Percentiles rank a stretch among this genome's conserved stretches.
phyloP scores from a whole-genome alignment of 2,329 filamentous ascomycete genomes.

The Metarhizium humberi region DNA sequence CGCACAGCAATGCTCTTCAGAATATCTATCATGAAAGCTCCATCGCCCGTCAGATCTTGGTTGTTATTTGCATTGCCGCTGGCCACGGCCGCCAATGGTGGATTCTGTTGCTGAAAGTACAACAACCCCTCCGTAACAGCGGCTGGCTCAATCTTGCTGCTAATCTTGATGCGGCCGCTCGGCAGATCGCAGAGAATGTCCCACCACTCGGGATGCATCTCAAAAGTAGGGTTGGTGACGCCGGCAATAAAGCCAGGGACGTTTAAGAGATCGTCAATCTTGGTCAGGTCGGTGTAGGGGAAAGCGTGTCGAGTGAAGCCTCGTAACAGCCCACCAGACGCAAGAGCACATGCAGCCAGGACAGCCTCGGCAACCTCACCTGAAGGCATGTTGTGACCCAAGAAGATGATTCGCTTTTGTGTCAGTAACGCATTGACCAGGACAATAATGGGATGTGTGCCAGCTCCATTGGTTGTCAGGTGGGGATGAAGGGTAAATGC shows the following conservation, averaged over 20 bases:
- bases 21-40: slow-evolving; percentile 80
- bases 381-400: slow-evolving; percentile 90
- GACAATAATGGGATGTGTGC: slow-evolving; percentile 90
- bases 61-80: slow-evolving; percentile 30
- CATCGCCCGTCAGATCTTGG: slow-evolving; percentile 74
- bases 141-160: slow-evolving; percentile 72
- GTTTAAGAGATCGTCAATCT: slow-evolving; percentile 91
- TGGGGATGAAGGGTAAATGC: slow-evolving; percentile 83
- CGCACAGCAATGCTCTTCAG: slow-evolving; percentile 74
- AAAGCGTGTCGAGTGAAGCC: slow-evolving; percentile 96
- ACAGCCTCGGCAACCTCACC: slow-evolving; percentile 97
- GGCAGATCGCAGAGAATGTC: slow-evolving; percentile 90
- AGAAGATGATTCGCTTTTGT: slow-evolving; percentile 91
- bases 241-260: slow-evolving; percentile 97
- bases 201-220: slow-evolving; percentile 96
- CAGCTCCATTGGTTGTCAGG: slow-evolving; percentile 81
- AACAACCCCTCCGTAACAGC: slow-evolving; percentile 73
- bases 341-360: slow-evolving; percentile 87
- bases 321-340: slow-evolving; percentile 81
- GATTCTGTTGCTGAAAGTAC: slow-evolving; percentile 79
- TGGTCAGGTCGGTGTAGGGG: slow-evolving; percentile 94
- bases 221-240: slow-evolving; percentile 94
- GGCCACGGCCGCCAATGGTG: slow-evolving; percentile 41
- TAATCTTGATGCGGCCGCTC: slow-evolving; percentile 90
- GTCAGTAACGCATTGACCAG: slow-evolving; percentile 90